Conservation (phyloP, 352 stramenopile species). For the Pythium dissotocum region DNA sequence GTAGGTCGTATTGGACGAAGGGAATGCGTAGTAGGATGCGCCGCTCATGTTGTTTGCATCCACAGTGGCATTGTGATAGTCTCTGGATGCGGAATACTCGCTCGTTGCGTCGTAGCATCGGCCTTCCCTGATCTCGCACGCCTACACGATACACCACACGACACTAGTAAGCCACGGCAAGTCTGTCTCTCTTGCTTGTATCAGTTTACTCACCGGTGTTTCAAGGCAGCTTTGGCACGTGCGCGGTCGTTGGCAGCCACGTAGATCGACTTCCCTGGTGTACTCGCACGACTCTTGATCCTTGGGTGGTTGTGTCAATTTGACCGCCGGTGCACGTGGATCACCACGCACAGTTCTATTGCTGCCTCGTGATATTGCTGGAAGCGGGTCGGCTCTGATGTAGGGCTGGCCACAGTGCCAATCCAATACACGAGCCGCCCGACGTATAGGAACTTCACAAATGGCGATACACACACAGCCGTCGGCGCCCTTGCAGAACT, state of each 20-base stretch:
- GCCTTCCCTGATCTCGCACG: neutral
- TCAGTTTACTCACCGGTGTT: neutral
- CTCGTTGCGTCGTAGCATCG: neutral
- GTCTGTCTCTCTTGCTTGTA: too few relatives aligned
- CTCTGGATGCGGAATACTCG: neutral
- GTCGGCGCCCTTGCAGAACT: neutral
- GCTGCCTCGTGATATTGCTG: too few relatives aligned
- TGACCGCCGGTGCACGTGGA: neutral
- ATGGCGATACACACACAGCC: constrained; percentile 16
- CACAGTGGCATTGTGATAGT: neutral
- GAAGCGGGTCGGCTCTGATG: too few relatives aligned
- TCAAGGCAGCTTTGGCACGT: constrained; percentile 11
- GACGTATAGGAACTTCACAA: neutral
- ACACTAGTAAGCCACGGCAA: too few relatives aligned
- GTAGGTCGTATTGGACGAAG: constrained; percentile 20
- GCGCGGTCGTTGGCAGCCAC: constrained; percentile 8
- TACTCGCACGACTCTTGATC: constrained; percentile 5
- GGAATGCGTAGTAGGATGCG: neutral
- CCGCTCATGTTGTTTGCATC: neutral
- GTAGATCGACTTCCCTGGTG: constrained; percentile 5
- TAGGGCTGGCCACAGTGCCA: too few relatives aligned
- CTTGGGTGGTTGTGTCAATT: neutral
- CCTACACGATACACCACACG: too few relatives aligned
- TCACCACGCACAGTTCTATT: constrained; percentile 6
- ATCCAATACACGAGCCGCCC: too few relatives aligned